phyloP scores from a whole-genome alignment of 140 eudicot genomes.

The Ambrosia hybrid region DNA sequence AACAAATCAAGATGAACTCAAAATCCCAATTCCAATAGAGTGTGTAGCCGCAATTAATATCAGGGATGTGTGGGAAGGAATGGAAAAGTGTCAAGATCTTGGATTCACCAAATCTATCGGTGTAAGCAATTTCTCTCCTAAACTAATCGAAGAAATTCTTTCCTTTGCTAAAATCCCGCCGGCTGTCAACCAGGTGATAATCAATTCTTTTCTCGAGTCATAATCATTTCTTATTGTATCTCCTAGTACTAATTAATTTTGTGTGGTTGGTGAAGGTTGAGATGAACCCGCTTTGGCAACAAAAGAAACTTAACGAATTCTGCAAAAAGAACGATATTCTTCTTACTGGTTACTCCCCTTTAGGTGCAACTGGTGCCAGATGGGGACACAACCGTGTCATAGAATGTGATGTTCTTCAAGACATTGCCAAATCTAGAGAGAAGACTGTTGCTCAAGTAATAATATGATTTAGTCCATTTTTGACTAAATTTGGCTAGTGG shows the following conservation, averaged over 20 bases:
- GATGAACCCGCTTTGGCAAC: conserved; percentile 71
- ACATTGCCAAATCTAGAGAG: conserved; percentile 50
- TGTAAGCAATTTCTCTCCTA: conserved; percentile 61
- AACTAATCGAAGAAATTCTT: conserved; percentile 39
- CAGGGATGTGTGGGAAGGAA: conserved; percentile 62
- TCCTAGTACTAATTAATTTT: neutral
- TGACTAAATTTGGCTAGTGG: neutral
- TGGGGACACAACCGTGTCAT: conserved; percentile 64
- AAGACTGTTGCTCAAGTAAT: conserved; percentile 59
- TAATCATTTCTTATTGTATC: neutral
- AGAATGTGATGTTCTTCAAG: conserved; percentile 42
- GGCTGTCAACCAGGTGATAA: conserved; percentile 61
- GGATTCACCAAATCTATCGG: conserved; percentile 72
- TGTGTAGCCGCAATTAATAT: conserved; percentile 41
- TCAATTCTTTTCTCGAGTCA: neutral
- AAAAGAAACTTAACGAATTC: conserved; percentile 46
- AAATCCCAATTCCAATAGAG: conserved; percentile 40
- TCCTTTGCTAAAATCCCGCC: conserved; percentile 65
- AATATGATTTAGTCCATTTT: neutral
- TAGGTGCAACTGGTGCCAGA: conserved; percentile 46
- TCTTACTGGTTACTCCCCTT: conserved; percentile 57
- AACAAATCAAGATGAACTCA: conserved; percentile 14
- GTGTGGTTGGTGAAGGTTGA: conserved; percentile 42
- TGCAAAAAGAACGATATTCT: conserved; percentile 59
- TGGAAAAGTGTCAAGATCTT: conserved; percentile 68